Conservation (phyloP, 192 early-diverging fungal genomes). For the Backusella circina region DNA sequence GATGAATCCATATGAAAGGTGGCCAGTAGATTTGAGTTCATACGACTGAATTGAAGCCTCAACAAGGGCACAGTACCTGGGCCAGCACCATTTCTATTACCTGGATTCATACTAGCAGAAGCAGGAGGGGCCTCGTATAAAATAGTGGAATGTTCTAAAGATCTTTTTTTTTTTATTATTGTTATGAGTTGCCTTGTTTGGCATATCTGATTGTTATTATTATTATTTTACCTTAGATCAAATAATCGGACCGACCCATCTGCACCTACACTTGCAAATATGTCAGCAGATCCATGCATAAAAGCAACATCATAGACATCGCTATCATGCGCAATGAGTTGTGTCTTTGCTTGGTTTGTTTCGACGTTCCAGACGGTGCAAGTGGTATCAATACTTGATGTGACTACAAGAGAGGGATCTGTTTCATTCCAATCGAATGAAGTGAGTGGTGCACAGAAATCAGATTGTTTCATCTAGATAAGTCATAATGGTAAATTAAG, state of each 20-base stretch:
- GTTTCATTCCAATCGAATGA: constrained; percentile 97
- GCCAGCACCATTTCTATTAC: not conserved
- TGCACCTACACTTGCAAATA: constrained; percentile 97
- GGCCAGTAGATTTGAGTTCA: constrained; percentile 89
- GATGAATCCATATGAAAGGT: constrained; percentile 86
- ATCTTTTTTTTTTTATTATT: constrained; percentile 40
- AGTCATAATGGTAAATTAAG: not conserved
- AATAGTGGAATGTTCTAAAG: constrained; percentile 97
- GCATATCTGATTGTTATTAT: not conserved
- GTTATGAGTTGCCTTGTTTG: not conserved
- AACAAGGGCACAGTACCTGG: constrained; percentile 61
- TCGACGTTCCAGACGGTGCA: constrained; percentile 99
- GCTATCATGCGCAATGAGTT: constrained; percentile 98
- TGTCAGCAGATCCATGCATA: constrained; percentile 72
- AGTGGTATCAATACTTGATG: constrained; percentile 97
- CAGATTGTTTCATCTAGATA: constrained; percentile 53
- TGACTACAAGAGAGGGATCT: constrained; percentile 82
- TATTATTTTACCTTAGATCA: constrained; percentile 72
- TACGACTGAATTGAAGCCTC: constrained; percentile 84
- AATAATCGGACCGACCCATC: constrained; percentile 98
- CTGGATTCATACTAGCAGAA: not conserved
- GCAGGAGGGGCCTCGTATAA: constrained; percentile 83
- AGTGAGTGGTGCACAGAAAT: constrained; percentile 87
- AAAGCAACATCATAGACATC: constrained; percentile 99
- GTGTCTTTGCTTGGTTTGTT: constrained; percentile 95